phyloP scores from a whole-genome alignment of 2,329 filamentous ascomycete genomes.

The Sclerotinia nivalis region DNA sequence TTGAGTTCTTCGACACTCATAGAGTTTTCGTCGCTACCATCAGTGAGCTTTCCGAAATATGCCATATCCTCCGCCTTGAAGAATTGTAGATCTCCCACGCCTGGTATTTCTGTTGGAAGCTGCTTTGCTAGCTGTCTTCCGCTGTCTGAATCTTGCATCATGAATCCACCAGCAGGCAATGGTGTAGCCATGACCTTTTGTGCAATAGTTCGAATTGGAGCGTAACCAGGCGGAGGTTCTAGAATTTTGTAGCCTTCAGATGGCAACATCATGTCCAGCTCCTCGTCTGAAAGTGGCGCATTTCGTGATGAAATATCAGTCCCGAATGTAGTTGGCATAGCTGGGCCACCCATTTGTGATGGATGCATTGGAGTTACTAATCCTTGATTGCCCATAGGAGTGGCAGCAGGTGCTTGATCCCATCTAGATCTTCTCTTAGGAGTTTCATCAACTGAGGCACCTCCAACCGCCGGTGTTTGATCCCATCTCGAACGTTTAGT shows the following conservation, averaged over 20 bases:
- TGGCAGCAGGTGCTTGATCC: slow-evolving; percentile 85
- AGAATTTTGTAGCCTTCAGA: slow-evolving; percentile 91
- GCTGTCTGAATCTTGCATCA: slow-evolving; percentile 95
- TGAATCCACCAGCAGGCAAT: slow-evolving; percentile 78
- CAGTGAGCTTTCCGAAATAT: slow-evolving; percentile 96
- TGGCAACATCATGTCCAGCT: slow-evolving; percentile 88
- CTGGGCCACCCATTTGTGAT: slow-evolving; percentile 56
- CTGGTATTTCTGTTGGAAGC: slow-evolving; percentile 91
- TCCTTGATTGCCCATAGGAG: slow-evolving; percentile 71
- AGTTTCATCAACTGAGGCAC: slow-evolving; percentile 54
- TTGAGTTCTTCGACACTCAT: slow-evolving; percentile 95
- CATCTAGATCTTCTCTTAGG: slow-evolving; percentile 81
- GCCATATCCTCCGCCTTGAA: slow-evolving; percentile 99
- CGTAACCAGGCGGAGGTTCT: slow-evolving; percentile 88
- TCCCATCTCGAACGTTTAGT: slow-evolving; percentile 80
- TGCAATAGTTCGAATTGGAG: slow-evolving; percentile 74
- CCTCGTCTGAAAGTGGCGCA: slow-evolving; percentile 84
- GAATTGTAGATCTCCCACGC: slow-evolving; percentile 93
- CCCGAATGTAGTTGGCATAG: slow-evolving; percentile 67
- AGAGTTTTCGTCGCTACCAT: slow-evolving; percentile 86
- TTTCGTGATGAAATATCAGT: slow-evolving; percentile 80
- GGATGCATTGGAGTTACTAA: slow-evolving; percentile 77
- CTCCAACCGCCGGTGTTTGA: slow-evolving; percentile 66
- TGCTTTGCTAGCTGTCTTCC: slow-evolving; percentile 82
- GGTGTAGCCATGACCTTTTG: slow-evolving; percentile 75